Percentiles rank a stretch among this genome's conserved stretches.
These are phyloP conservation scores for Beauveria sp. DNA, from an alignment of 2,329 filamentous ascomycete species.

Conservation along the genomic window DNA sequence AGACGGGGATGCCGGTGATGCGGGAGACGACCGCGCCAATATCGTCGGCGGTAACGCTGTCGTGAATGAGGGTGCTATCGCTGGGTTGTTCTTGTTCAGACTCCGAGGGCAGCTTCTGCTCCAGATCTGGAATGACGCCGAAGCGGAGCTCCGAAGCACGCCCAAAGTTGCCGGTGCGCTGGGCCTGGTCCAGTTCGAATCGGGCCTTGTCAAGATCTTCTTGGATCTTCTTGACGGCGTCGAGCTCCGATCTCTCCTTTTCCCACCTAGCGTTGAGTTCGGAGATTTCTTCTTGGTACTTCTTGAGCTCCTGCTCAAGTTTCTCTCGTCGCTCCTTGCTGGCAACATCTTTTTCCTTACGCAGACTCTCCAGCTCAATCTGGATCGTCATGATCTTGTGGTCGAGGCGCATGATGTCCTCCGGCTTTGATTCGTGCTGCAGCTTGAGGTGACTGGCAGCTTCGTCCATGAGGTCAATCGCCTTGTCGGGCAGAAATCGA, in stretches of 20 bases:
- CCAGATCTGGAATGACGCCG: constrained; percentile 73
- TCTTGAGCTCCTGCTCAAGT: constrained; percentile 67
- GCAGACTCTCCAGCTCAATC: constrained; percentile 88
- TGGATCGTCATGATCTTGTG: constrained; percentile 96
- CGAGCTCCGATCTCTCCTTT: constrained; percentile 77
- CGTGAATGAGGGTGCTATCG: constrained; percentile 66
- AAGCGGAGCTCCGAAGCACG: constrained; percentile 88
- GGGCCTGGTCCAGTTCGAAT: constrained; percentile 78
- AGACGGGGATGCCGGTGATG: constrained; percentile 86
- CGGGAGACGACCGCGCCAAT: constrained; percentile 88
- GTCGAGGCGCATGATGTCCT: constrained; percentile 85
- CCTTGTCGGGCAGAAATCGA: constrained; percentile 91
- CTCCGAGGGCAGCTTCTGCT: constrained; percentile 73
- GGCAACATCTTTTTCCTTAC: constrained; percentile 87
- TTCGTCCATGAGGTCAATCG: constrained; percentile 94
- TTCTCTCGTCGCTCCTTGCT: constrained; percentile 84
- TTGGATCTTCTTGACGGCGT: constrained; percentile 78
- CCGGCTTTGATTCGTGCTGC: constrained; percentile 94
- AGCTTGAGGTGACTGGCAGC: constrained; percentile 83
- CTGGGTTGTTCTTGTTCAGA: constrained; percentile 35
- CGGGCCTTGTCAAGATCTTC: constrained; percentile 80
- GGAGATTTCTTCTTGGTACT: constrained; percentile 68
- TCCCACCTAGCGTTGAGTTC: constrained; percentile 80
- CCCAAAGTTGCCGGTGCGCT: constrained; percentile 80
- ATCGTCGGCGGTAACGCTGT: constrained; percentile 90